These are phyloP conservation scores for Hypoxylon subgilvum DNA, from an alignment of 495 filamentous ascomycete genomes.

Conservation along the genomic window DNA sequence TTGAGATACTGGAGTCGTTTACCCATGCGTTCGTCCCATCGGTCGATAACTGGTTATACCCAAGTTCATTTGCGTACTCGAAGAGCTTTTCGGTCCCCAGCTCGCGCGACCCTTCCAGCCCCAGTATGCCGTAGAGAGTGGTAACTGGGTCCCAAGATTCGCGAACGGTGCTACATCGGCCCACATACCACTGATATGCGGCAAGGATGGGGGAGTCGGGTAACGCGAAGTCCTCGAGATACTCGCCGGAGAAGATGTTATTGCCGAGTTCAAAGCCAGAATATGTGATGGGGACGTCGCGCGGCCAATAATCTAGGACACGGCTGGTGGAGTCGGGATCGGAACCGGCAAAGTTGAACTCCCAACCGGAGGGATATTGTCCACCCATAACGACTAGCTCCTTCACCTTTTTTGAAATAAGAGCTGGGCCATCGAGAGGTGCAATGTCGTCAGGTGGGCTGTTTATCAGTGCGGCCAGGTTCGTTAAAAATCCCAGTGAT, in stretches of 20 bases:
- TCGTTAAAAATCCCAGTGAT: constrained; percentile 52
- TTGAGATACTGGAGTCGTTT: constrained; percentile 33
- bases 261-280: constrained; percentile 47
- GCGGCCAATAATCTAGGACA: constrained; percentile 51
- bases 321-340: constrained; percentile 43
- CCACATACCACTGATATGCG: constrained; percentile 46
- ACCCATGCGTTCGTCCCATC: constrained; percentile 49
- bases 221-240: constrained; percentile 42
- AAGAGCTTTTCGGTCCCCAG: constrained; percentile 28
- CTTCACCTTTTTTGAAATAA: constrained; percentile 49
- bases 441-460: constrained; percentile 47
- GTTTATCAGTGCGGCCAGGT: constrained; percentile 49
- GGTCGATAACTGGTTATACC: constrained; percentile 40
- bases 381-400: constrained; percentile 58
- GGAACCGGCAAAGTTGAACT: constrained; percentile 52
- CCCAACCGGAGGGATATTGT: constrained; percentile 48
- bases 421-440: constrained; percentile 41
- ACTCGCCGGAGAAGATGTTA: constrained; percentile 44
- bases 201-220: constrained; percentile 45
- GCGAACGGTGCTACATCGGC: constrained; percentile 29
- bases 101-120: constrained; percentile 43
- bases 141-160: constrained; percentile 56
- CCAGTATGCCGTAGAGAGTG: constrained; percentile 50
- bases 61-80: constrained; percentile 33
- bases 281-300: constrained; percentile 39